Conservation (phyloP, 2,329 filamentous ascomycete species). For the Lecanicillium sp. region DNA sequence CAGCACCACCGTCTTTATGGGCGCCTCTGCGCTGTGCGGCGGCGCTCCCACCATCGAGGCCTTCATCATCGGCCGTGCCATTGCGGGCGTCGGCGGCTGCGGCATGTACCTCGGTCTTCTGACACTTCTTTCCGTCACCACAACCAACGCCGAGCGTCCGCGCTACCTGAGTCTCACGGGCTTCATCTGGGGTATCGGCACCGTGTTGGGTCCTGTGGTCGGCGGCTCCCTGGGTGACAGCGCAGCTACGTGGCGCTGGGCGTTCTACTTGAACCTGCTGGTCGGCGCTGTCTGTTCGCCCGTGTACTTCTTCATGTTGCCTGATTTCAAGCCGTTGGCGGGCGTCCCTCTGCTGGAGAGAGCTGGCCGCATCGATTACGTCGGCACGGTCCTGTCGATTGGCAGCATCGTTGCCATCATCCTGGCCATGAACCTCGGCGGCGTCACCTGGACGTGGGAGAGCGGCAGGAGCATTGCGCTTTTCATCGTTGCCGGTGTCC, state of each 20-base stretch:
- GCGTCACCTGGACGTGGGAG: constrained; percentile 36
- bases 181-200: constrained; percentile 33
- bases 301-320: background rate
- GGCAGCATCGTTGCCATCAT: constrained; percentile 30
- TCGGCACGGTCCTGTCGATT: constrained; percentile 32
- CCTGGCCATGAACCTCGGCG: constrained; percentile 42
- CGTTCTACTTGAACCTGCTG: constrained; percentile 10
- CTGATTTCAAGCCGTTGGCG: background rate
- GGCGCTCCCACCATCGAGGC: constrained; percentile 30
- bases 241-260: constrained; percentile 32
- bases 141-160: constrained; percentile 16
- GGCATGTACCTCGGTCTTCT: constrained; percentile 28
- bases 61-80: constrained; percentile 34
- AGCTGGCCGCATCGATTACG: constrained; percentile 26
- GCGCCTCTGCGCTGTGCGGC: constrained; percentile 26
- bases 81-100: constrained; percentile 30
- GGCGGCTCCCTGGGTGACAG: constrained; percentile 32
- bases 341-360: background rate
- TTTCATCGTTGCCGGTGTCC: background rate
- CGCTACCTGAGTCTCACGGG: constrained; percentile 13
- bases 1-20: constrained; percentile 15
- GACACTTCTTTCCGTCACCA: constrained; percentile 17
- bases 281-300: background rate
- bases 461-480: constrained; percentile 30
- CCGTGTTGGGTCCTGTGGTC: constrained; percentile 37